These are phyloP conservation scores for Eimeria brunetti DNA, from an alignment of 169 alveolate genomes.

Conservation along the genomic window DNA sequence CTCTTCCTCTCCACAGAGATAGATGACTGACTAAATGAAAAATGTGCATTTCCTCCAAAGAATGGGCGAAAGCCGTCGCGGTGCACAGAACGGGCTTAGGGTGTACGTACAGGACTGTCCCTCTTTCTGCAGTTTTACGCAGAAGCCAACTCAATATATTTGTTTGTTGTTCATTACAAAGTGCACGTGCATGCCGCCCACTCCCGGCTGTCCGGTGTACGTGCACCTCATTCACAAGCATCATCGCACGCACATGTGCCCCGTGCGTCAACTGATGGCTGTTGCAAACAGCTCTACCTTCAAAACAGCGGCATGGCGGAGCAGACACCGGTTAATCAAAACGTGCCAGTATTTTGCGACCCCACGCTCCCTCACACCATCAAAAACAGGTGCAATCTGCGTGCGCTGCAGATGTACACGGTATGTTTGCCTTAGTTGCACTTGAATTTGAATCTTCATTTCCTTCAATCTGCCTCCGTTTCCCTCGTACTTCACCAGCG, in stretches of 20 bases:
- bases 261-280: not conserved
- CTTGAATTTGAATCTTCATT: not conserved
- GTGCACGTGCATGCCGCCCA: not conserved
- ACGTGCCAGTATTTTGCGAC: not conserved
- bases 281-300: not conserved
- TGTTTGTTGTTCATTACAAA: not conserved
- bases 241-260: not conserved
- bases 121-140: not conserved
- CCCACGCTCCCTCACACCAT: not conserved
- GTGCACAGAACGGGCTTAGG: not conserved
- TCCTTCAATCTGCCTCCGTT: not conserved
- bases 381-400: not conserved
- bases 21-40: not conserved
- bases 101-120: not conserved
- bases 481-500: constrained; percentile 74
- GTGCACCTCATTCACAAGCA: not conserved
- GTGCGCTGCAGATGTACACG: not conserved
- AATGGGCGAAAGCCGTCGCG: not conserved
- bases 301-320: not conserved
- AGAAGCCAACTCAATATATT: not conserved
- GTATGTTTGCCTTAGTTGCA: not conserved
- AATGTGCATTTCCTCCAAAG: not conserved
- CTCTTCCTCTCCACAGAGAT: not conserved
- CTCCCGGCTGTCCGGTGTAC: not conserved
- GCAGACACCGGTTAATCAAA: too few species aligned